These are phyloP conservation scores for Calonectria pauciramosa DNA, from an alignment of 2,329 filamentous ascomycete species.

Conservation along the genomic window DNA sequence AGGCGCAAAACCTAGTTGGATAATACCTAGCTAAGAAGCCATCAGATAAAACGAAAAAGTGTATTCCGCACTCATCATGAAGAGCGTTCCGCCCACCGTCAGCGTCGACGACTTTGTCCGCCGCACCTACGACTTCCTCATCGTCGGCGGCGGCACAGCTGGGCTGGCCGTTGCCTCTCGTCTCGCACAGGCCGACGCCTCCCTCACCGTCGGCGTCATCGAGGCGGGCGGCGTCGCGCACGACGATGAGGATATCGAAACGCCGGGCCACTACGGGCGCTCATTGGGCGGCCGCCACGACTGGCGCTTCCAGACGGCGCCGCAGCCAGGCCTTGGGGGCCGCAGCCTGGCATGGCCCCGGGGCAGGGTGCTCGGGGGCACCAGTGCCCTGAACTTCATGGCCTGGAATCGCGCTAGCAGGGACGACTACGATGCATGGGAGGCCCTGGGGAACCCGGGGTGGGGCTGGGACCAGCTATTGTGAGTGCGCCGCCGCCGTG, in stretches of 20 bases:
- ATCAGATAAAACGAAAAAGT: background rate
- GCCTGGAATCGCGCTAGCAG: conserved; percentile 62
- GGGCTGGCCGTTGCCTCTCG: conserved; percentile 65
- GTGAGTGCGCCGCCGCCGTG: conserved; percentile 40
- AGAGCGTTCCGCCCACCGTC: background rate
- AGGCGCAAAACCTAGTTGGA: background rate
- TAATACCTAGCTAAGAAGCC: background rate
- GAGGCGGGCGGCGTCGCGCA: conserved; percentile 50
- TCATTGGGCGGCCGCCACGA: conserved; percentile 54
- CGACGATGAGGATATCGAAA: conserved; percentile 51
- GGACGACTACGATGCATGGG: conserved; percentile 70
- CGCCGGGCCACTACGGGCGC: conserved; percentile 54
- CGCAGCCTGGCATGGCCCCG: conserved; percentile 57
- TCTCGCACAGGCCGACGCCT: conserved; percentile 56
- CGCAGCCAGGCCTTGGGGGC: conserved; percentile 54
- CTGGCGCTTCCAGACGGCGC: conserved; percentile 57
- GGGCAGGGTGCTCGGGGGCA: conserved; percentile 72
- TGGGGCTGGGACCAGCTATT: conserved; percentile 67
- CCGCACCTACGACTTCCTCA: conserved; percentile 51
- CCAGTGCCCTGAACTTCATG: conserved; percentile 72
- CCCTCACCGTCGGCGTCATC: conserved; percentile 48
- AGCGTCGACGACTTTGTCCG: conserved; percentile 41
- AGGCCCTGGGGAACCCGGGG: conserved; percentile 67
- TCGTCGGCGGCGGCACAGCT: conserved; percentile 68
- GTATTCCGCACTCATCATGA: conserved; percentile 19